These are phyloP conservation scores for Backusella morwellensis DNA, from an alignment of 192 early-diverging fungal species.

Conservation along the genomic window DNA sequence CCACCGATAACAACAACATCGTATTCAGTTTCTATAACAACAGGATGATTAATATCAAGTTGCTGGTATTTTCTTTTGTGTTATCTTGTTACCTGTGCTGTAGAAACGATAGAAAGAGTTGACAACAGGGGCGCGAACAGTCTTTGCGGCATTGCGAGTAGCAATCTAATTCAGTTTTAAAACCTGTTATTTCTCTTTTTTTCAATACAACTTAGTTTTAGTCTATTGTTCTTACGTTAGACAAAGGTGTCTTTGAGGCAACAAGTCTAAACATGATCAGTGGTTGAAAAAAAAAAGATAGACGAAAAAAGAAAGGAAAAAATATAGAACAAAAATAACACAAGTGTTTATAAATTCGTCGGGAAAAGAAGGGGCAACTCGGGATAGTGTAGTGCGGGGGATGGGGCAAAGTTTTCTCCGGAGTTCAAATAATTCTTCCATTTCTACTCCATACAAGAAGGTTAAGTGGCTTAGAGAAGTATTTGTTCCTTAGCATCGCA, in stretches of 20 bases:
- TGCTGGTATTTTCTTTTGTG: neutral
- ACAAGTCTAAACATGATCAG: constrained; percentile 33
- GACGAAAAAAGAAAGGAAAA: constrained; percentile 22
- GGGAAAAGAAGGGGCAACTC: constrained; percentile 7
- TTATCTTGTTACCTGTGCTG: constrained; percentile 29
- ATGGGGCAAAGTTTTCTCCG: neutral
- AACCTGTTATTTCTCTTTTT: neutral
- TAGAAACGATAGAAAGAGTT: constrained; percentile 39
- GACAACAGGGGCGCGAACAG: constrained; percentile 30
- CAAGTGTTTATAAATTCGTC: constrained; percentile 5
- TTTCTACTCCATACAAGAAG: neutral
- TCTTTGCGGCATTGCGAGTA: constrained; percentile 27
- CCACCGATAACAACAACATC: constrained; percentile 90
- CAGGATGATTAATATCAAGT: neutral
- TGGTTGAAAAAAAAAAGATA: constrained; percentile 14
- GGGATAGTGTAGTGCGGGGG: neutral
- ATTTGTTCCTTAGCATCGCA: neutral
- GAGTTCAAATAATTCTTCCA: neutral
- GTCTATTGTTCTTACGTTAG: constrained; percentile 25
- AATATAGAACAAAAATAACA: constrained; percentile 3
- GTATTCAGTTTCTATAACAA: constrained; percentile 49
- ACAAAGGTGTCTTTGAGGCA: constrained; percentile 32
- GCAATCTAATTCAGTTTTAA: constrained; percentile 24
- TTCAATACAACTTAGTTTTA: neutral
- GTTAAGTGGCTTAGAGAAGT: neutral